Base-by-base conservation (phyloP, 768 basidiomycete species). In the Suillus ampliporus region DNA sequence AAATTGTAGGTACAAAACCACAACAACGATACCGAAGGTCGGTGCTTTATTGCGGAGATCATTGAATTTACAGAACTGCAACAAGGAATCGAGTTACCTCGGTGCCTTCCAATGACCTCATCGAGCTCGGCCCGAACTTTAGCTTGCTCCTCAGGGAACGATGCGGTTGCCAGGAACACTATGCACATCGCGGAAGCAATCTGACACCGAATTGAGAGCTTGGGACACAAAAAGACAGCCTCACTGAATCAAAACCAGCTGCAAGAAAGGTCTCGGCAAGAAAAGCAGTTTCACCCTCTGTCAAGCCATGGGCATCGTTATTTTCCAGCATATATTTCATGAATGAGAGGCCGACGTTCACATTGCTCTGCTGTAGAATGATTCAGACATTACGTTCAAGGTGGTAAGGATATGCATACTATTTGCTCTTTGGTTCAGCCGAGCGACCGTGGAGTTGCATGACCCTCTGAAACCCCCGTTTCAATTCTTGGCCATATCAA, bases 181-280 rank as follows among this genome's bases (percentile, higher is more conserved):
- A 84, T 72, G 52, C 76, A 79, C 54, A 86, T 85, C 0, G 80
- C 85, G 2, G 81, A 77, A 0, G 84, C 82, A 3, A 83, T 86
- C 61, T 78, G 41, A 48, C 31, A 47, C 34, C 26, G 3, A n/a
- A 40, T n/a, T n/a, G n/a, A n/a, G n/a, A n/a, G n/a, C n/a, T 9
- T 3, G 15, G 14, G 4, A 19, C 2, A 21, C 2, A n/a, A 2
- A 19, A 54, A 15, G 4, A 51, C 4, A 34, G 47, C 53, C n/a
- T 44, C 54, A 75, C 77, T 5, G 86, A 87, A 64, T 86, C 85
- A 1, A 82, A 80, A 3, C 86, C 86, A 11, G 86, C 86, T n/a
- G 84, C 86, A 64, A 86, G 87, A 73, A 88, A 80, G 40, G 77
- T 76, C 1, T 86, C 86, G 4, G 83, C 84, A 23, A 87, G 79